Conservation (phyloP, 768 basidiomycete genomes). For the Gelatoporia subvermispora region DNA sequence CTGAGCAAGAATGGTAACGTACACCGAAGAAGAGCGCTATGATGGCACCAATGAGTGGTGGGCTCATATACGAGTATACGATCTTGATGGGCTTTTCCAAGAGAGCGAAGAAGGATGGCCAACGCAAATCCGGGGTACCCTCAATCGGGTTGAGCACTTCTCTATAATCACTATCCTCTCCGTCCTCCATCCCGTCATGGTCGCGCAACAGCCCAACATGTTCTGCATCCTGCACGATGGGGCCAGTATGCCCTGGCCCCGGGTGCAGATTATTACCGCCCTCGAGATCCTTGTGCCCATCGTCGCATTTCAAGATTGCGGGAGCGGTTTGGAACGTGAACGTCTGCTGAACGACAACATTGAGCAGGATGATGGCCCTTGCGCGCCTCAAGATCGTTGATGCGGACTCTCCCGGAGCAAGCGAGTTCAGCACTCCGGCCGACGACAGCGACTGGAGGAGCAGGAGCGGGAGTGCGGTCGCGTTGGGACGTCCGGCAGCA, state of each 20-base stretch:
- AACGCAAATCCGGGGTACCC: constrained; percentile 20
- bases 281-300: constrained; percentile 9
- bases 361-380: constrained; percentile 24
- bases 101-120: constrained; percentile 13
- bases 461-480: constrained; percentile 25
- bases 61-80: constrained; percentile 13
- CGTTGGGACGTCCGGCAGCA: constrained; percentile 25
- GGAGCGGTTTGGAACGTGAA: constrained; percentile 26
- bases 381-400: constrained; percentile 19
- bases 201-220: constrained; percentile 23
- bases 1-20: not conserved
- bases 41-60: constrained; percentile 23
- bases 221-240: constrained; percentile 22
- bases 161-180: not conserved
- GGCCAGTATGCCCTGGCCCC: constrained; percentile 11
- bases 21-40: constrained; percentile 23
- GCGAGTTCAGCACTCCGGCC: constrained; percentile 21
- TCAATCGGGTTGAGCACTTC: constrained; percentile 16
- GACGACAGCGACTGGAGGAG: constrained; percentile 20
- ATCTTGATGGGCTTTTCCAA: constrained; percentile 19
- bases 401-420: constrained; percentile 12
- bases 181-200: constrained; percentile 7
- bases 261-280: constrained; percentile 8
- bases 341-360: constrained; percentile 25
- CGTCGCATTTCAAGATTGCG: constrained; percentile 15